Conservation (phyloP, 441 rosid genomes). For the Pelargonium australe region DNA sequence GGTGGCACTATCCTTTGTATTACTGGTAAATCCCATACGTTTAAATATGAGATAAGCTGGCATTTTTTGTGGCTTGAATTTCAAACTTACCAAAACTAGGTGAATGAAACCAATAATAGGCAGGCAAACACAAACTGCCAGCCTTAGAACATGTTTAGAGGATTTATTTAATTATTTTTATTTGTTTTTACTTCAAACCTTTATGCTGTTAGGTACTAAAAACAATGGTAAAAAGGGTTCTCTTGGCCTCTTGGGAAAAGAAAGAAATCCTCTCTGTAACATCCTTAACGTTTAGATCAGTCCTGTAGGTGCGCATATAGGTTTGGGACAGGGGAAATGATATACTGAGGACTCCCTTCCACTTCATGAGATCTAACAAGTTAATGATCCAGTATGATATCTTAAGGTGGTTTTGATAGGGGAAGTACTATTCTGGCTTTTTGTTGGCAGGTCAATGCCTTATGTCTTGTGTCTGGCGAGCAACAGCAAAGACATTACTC, state of each 20-base stretch:
- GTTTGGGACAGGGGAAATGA: not conserved
- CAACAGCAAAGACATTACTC: too few species aligned
- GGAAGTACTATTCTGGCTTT: not conserved
- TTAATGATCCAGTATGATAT: not conserved
- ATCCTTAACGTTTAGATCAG: not conserved
- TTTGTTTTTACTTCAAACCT: too few species aligned
- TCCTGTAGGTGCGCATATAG: not conserved
- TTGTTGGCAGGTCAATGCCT: not conserved
- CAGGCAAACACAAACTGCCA: not conserved
- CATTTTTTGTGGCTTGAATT: not conserved
- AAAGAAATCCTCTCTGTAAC: not conserved
- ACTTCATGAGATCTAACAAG: not conserved
- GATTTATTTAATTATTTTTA: too few species aligned
- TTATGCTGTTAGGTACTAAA: too few species aligned
- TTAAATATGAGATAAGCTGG: too few species aligned
- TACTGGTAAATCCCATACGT: conserved; percentile 34
- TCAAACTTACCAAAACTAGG: not conserved
- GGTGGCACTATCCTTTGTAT: conserved; percentile 64
- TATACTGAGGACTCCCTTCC: not conserved
- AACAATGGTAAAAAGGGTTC: too few species aligned
- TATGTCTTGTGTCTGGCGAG: too few species aligned
- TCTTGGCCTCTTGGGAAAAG: too few species aligned
- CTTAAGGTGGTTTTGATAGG: not conserved
- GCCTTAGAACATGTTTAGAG: not conserved
- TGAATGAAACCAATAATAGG: not conserved